Evolutionary conservation across 2,329 filamentous ascomycete genomes (phyloP).

Genomic region (Trichophyton rubrum): DNA sequence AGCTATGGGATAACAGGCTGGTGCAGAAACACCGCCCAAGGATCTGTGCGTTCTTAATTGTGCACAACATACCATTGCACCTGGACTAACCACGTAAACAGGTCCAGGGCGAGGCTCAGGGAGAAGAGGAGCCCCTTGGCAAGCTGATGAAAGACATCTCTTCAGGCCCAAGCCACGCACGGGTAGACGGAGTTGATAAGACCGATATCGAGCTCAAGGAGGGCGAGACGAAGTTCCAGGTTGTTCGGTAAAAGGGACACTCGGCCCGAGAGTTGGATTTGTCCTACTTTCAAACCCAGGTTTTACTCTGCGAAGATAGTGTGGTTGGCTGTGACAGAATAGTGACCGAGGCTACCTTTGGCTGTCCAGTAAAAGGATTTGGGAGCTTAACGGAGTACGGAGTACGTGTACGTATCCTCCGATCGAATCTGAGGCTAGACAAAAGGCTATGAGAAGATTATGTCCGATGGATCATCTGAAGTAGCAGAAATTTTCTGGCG

Average conservation of each 20-base stretch:
- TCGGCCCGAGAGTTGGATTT: neutral
- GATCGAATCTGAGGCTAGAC: neutral
- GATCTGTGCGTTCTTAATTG: conserved; percentile 25
- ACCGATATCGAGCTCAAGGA: conserved; percentile 52
- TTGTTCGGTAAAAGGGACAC: conserved; percentile 21
- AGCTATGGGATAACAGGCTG: conserved; percentile 36
- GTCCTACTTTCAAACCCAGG: neutral
- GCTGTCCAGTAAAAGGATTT: no score
- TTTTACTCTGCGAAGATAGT: neutral
- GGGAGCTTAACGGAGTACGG: no score
- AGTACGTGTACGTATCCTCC: neutral
- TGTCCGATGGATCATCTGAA: conserved; percentile 1
- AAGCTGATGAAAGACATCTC: conserved; percentile 64
- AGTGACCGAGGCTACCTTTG: neutral
- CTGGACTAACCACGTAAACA: conserved; percentile 25
- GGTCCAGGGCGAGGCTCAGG: conserved; percentile 87
- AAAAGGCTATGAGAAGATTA: neutral
- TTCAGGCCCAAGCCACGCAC: conserved; percentile 58
- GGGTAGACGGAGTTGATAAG: conserved; percentile 62
- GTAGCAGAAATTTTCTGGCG: neutral
- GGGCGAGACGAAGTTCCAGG: conserved; percentile 54
- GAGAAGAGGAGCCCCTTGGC: conserved; percentile 50
- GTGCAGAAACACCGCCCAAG: conserved; percentile 37
- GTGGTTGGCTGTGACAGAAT: neutral
- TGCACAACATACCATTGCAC: neutral